phyloP scores from a whole-genome alignment of 2,329 filamentous ascomycete genomes.

The Ceratocystis cacaofunesta region DNA sequence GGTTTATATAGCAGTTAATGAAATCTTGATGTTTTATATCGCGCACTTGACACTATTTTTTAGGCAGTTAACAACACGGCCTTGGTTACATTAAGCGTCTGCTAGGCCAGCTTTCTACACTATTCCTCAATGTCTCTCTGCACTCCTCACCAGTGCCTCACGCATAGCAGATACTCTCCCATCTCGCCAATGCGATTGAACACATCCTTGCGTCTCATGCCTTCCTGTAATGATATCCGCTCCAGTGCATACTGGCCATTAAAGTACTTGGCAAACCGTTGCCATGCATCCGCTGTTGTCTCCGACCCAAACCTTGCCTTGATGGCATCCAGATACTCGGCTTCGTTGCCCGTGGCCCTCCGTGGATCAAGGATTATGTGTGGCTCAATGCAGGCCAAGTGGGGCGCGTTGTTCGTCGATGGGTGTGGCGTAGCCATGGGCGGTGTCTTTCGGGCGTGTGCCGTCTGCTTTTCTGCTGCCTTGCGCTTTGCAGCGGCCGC shows the following conservation, averaged over 20 bases:
- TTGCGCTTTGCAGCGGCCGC: constrained; percentile 40
- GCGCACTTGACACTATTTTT: background rate
- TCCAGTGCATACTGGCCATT: constrained; percentile 77
- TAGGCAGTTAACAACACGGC: no score
- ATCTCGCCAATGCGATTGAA: constrained; percentile 51
- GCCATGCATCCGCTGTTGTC: constrained; percentile 53
- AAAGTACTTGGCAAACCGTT: constrained; percentile 66
- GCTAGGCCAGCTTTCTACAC: no score
- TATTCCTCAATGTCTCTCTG: background rate
- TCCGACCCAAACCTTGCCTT: constrained; percentile 33
- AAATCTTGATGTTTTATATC: background rate
- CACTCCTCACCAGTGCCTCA: constrained; percentile 48
- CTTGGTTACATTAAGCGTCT: no score
- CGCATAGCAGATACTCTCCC: constrained; percentile 52
- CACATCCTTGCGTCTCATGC: constrained; percentile 70
- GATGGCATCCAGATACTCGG: constrained; percentile 52
- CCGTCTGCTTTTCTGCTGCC: constrained; percentile 40
- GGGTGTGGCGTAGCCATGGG: constrained; percentile 40
- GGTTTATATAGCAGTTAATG: background rate
- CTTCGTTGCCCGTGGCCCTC: constrained; percentile 63
- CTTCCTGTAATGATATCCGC: constrained; percentile 70
- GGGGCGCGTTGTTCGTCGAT: constrained; percentile 39
- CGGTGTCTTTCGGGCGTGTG: constrained; percentile 35
- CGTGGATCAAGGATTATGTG: constrained; percentile 65
- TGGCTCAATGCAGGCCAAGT: constrained; percentile 43